These are phyloP conservation scores for Hypoxylon sp. DNA, from an alignment of 2,329 filamentous ascomycete species.

Conservation along the genomic window DNA sequence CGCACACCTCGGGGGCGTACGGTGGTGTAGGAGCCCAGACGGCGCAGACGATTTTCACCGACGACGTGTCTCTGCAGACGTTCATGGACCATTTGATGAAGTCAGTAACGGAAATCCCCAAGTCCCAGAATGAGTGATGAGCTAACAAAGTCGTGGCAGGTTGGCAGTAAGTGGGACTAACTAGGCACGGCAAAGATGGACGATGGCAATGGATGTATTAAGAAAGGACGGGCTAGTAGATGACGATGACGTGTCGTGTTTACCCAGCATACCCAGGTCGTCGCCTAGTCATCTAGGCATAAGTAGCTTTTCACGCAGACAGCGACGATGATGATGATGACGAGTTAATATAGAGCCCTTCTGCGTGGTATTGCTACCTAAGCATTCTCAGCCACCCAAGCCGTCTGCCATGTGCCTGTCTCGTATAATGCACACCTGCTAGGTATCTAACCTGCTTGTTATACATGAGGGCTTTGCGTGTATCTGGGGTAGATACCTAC, in stretches of 20 bases:
- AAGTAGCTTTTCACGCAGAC: slow-evolving; percentile 1
- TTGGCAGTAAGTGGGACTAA: slow-evolving; percentile 71
- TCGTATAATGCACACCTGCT: too few species aligned
- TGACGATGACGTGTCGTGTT: background rate
- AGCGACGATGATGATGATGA: slow-evolving; percentile 1
- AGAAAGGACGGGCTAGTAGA: background rate
- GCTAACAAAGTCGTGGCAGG: slow-evolving; percentile 45
- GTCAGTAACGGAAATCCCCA: slow-evolving; percentile 59
- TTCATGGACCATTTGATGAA: slow-evolving; percentile 99
- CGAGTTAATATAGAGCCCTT: too few species aligned
- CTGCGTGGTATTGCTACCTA: too few species aligned
- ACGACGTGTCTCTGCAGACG: slow-evolving; percentile 96
- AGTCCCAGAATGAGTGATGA: background rate
- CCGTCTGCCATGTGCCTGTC: too few species aligned
- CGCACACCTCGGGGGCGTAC: slow-evolving; percentile 91
- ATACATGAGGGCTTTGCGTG: too few species aligned
- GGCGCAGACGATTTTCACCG: slow-evolving; percentile 98
- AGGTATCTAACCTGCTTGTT: too few species aligned
- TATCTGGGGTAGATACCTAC: too few species aligned
- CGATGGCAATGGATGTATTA: background rate
- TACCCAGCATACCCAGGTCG: too few species aligned
- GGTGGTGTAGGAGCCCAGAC: slow-evolving; percentile 85
- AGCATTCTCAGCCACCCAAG: too few species aligned
- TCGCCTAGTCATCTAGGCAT: too few species aligned
- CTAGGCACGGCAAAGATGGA: slow-evolving; percentile 46